A percentile compares a stretch with the other conserved stretches of the same genome.
Conservation (phyloP, 2,329 filamentous ascomycete genomes). For the Mycosphaerella arachidis region DNA sequence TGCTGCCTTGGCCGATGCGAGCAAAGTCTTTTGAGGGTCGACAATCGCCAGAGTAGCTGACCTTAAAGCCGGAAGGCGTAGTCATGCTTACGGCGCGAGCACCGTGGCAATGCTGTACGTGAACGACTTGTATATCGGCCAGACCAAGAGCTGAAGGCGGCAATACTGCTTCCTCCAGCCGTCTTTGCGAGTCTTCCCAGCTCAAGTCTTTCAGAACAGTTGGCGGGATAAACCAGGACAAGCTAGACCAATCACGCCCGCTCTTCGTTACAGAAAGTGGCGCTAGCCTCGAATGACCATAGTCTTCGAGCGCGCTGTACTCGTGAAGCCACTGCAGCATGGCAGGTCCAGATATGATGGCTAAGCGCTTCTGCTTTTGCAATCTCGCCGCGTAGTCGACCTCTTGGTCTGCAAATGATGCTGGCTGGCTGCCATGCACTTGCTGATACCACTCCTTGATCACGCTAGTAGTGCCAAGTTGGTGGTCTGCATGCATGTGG, state of each 20-base stretch:
- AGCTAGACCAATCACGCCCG: conserved; percentile 23
- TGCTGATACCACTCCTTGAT: conserved; percentile 73
- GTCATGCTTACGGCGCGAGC: conserved; percentile 73
- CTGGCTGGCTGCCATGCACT: conserved; percentile 41
- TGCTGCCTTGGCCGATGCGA: conserved; percentile 65
- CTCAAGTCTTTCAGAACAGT: conserved; percentile 20
- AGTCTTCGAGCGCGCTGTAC: conserved; percentile 72
- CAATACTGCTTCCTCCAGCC: conserved; percentile 21
- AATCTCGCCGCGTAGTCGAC: conserved; percentile 27
- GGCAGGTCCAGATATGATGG: conserved; percentile 63
- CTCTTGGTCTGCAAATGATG: conserved; percentile 8
- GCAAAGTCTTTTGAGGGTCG: conserved; percentile 70
- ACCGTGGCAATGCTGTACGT: conserved; percentile 73
- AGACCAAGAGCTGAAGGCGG: conserved; percentile 54
- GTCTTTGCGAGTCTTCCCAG: conserved; percentile 20
- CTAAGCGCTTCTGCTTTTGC: conserved; percentile 40
- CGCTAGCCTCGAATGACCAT: conserved; percentile 60
- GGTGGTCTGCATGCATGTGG: conserved; percentile 94
- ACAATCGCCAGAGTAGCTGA: conserved; percentile 93
- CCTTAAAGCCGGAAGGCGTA: conserved; percentile 74
- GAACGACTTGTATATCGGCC: conserved; percentile 59
- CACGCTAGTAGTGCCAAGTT: conserved; percentile 77
- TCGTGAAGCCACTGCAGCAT: conserved; percentile 78
- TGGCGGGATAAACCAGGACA: conserved; percentile 34
- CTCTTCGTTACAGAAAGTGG: conserved; percentile 43